Evolutionary conservation across 140 eudicot genomes (phyloP).

Genomic region (Senecio squalidus): DNA sequence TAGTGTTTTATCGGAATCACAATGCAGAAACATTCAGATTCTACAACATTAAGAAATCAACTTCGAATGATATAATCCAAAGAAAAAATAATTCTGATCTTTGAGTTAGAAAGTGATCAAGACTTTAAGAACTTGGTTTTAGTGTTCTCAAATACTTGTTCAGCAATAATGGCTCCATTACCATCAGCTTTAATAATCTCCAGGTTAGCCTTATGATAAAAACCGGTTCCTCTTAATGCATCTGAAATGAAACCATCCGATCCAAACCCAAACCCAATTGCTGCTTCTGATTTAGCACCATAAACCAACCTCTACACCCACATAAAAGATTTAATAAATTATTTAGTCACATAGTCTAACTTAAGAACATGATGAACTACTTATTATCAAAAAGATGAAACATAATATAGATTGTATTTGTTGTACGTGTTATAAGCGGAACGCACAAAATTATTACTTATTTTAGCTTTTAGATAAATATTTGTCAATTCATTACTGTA

Average conservation of each 20-base stretch:
- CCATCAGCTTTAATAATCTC: constrained; percentile 60
- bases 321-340: background rate
- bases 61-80: background rate
- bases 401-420: no score
- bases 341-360: background rate
- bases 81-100: background rate
- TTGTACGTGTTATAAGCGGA: no score
- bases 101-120: constrained; percentile 8
- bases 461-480: no score
- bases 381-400: no score
- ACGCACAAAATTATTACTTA: no score
- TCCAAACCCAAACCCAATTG: constrained; percentile 54
- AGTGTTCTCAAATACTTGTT: constrained; percentile 56
- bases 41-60: background rate
- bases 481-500: no score
- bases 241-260: constrained; percentile 58
- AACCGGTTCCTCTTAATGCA: constrained; percentile 57
- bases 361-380: background rate
- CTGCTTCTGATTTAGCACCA: constrained; percentile 66
- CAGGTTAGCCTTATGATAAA: constrained; percentile 50
- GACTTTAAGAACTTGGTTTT: constrained; percentile 47
- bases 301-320: constrained; percentile 50
- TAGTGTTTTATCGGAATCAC: background rate
- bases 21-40: background rate
- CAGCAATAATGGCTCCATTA: constrained; percentile 42